Evolutionary conservation across 139 green algal genomes (phyloP), one percentile per base, ranked within the genome.

Genomic region (Trebouxia sp.): DNA sequence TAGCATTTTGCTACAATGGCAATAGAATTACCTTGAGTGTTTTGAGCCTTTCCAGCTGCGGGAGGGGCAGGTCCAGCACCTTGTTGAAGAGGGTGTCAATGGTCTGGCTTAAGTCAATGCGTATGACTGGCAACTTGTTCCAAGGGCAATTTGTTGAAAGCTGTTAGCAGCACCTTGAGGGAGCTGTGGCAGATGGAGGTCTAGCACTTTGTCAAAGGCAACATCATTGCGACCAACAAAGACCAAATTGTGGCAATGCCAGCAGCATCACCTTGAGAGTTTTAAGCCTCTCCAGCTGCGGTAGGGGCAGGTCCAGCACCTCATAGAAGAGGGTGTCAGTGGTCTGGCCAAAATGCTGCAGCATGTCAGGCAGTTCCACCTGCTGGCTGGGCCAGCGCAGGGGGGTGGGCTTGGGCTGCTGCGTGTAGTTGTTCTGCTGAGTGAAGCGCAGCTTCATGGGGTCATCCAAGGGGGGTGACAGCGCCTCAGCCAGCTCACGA

Each of bases 301-400:
- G 91, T 83, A 99, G 87, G 0, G 95, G 96, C 78, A 98, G 87
- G 85, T 99, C 96, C 55, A 99, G 88, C 55, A 97, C 82, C 85
- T 99, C 96, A 58, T 97, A 99, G 85, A 96, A 99, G 41, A 99
- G 80, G 3, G 88, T 72, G 20, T 77, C 69, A 4, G 69, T 53
- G 26, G n/a, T 43, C 84, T 85, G 89, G 58, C 83, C 83, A 66
- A 81, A 83, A 1, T 90, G 83, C 38, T 86, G 32, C 5, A 96
- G 88, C 90, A 97, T 95, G 56, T 92, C 86, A 28, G 86, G 82
- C 62, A 97, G 83, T 22, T 35, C n/a, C 62, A 45, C 76, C 26
- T 91, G 86, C 17, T 84, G 50, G 10, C 69, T 53, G 20, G 83
- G 65, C 78, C 84, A 98, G 50, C 92, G 92, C 32, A 94, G 43